Evolutionary conservation across 2,329 filamentous ascomycete species (phyloP).

Genomic region (Sarocladium strictum): DNA sequence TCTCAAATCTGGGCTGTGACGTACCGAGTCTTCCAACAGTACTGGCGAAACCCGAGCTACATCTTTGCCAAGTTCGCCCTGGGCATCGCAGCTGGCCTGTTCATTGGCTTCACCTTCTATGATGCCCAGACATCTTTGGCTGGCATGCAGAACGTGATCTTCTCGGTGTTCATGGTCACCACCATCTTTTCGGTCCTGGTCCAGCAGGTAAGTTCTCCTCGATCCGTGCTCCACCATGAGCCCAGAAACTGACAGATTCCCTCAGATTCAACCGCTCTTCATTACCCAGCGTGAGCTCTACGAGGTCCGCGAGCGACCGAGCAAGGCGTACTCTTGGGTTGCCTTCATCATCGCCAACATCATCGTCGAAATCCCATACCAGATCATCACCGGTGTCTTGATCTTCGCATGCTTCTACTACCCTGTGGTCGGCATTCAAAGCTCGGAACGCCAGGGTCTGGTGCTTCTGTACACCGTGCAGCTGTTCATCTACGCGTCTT

Average conservation of each 20-base stretch:
- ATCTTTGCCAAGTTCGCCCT: constrained; percentile 68
- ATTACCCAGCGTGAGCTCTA: constrained; percentile 68
- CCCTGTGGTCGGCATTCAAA: constrained; percentile 45
- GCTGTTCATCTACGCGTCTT: constrained; percentile 65
- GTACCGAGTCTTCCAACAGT: constrained; percentile 69
- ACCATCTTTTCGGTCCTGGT: constrained; percentile 68
- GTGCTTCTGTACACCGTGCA: constrained; percentile 60
- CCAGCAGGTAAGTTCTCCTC: constrained; percentile 41
- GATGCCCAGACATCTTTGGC: constrained; percentile 47
- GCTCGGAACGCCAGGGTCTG: constrained; percentile 52
- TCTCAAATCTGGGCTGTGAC: constrained; percentile 61
- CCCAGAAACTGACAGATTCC: neutral
- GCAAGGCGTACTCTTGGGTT: constrained; percentile 70
- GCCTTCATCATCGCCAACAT: constrained; percentile 68
- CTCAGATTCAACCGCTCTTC: constrained; percentile 68
- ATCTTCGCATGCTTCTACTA: constrained; percentile 66
- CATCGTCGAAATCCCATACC: constrained; percentile 66
- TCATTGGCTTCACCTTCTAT: constrained; percentile 72
- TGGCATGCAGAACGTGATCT: constrained; percentile 71
- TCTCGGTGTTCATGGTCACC: constrained; percentile 68
- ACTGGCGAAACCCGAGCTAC: constrained; percentile 68
- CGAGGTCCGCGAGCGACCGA: constrained; percentile 70
- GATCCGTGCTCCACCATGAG: constrained; percentile 28
- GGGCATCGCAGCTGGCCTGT: constrained; percentile 54
- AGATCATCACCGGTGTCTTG: constrained; percentile 57